A percentile compares a stretch with the other conserved stretches of the same genome.
Evolutionary conservation across 2,329 filamentous ascomycete genomes (phyloP).

Genomic region (Xylariomycetidae sp.): DNA sequence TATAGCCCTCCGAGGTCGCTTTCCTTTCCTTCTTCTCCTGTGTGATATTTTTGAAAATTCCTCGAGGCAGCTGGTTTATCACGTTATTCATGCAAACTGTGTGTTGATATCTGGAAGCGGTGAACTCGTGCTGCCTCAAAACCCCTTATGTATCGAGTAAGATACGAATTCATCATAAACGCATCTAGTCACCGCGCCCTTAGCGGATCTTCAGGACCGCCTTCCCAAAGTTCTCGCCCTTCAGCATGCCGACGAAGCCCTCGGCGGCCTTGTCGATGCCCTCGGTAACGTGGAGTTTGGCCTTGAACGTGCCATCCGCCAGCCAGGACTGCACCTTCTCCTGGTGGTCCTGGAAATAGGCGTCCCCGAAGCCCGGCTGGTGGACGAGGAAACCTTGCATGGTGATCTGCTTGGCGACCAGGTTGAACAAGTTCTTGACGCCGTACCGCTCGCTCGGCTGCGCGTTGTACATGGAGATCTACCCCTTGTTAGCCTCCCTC

Average conservation of each 20-base stretch:
- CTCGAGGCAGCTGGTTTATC: too few relatives aligned
- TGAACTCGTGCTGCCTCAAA: too few relatives aligned
- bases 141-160: too few relatives aligned
- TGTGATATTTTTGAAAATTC: too few relatives aligned
- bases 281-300: conserved; percentile 61
- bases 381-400: conserved; percentile 74
- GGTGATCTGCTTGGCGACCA: conserved; percentile 68
- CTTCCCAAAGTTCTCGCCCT: conserved; percentile 83
- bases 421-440: conserved; percentile 58
- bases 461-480: conserved; percentile 73
- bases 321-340: conserved; percentile 74
- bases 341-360: conserved; percentile 67
- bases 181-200: too few relatives aligned
- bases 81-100: too few relatives aligned
- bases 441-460: conserved; percentile 52
- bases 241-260: conserved; percentile 69
- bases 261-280: conserved; percentile 75
- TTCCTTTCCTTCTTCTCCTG: too few relatives aligned
- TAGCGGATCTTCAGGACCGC: conserved; percentile 68
- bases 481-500: too few relatives aligned
- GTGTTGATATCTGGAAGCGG: too few relatives aligned
- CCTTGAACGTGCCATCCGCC: conserved; percentile 68
- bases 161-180: too few relatives aligned
- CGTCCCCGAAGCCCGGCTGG: conserved; percentile 60
- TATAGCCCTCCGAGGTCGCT: too few relatives aligned